Base-by-base conservation (phyloP, 768 basidiomycete species). In the Phlebiopsis gigantea region DNA sequence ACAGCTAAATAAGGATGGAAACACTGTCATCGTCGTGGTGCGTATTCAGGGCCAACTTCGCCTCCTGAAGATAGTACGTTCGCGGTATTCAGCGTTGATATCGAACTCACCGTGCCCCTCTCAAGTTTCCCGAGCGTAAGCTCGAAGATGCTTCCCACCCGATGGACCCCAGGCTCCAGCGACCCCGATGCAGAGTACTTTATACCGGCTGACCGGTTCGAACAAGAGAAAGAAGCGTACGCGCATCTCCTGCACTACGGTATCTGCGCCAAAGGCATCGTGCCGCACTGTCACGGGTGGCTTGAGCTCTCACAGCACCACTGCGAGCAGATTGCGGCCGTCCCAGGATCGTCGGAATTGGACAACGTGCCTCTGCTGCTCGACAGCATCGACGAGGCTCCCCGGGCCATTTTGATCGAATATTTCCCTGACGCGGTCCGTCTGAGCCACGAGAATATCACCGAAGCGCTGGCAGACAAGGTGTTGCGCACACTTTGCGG, bases 321-420 rank as follows among this genome's bases (percentile, higher is more conserved):
- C 21, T 29, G 52, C 14, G 22, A 50, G 21, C 55, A 26, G 21
- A 48, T 29, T 17, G 43, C 8, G 25, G 48, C n/a, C n/a, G n/a
- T n/a, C n/a, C n/a, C n/a, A n/a, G n/a, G n/a, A 53, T 42, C 28
- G 9, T 17, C 21, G 19, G 17, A 28, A 53, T 5, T 39, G 34
- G 34, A 8, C 34, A 39, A 17, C 17, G 34, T 17, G 34, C n/a
- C n/a, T n/a, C n/a, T n/a, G n/a, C n/a, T n/a, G n/a, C n/a, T n/a
- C n/a, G n/a, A n/a, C n/a, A n/a, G n/a, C n/a, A n/a, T n/a, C n/a
- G n/a, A n/a, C n/a, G n/a, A n/a, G n/a, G n/a, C n/a, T n/a, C n/a
- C n/a, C n/a, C n/a, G n/a, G 10, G 61, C 50, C 5, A 50, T 62
- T 19, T 31, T 62, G 21, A 51, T 62, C 4, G 58, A 62, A 42